Percentiles rank a stretch among this genome's conserved stretches.
Conservation (phyloP, 2,329 filamentous ascomycete genomes). For the Venturia nashicola region DNA sequence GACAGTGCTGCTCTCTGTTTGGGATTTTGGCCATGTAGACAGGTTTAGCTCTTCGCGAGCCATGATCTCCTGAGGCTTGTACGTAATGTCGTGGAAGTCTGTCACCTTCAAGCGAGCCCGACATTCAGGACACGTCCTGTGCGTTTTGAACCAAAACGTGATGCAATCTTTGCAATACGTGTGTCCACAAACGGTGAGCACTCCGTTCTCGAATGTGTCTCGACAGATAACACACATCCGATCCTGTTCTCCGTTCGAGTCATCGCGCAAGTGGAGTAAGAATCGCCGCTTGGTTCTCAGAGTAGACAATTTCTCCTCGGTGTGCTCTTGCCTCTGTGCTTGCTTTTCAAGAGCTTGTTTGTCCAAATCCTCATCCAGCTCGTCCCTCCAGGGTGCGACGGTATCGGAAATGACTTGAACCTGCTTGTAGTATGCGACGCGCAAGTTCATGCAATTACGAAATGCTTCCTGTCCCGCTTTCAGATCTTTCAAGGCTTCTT, state of each 20-base stretch:
- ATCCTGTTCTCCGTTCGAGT: constrained; percentile 44
- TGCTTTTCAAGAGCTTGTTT: constrained; percentile 31
- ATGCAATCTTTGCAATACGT: constrained; percentile 88
- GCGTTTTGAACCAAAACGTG: constrained; percentile 49
- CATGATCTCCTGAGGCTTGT: constrained; percentile 63
- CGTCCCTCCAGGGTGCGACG: constrained; percentile 61
- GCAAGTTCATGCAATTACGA: constrained; percentile 66
- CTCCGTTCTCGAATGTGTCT: constrained; percentile 61
- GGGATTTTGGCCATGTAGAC: not conserved
- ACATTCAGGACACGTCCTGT: constrained; percentile 69
- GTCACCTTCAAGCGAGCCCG: constrained; percentile 52
- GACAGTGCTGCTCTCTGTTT: constrained; percentile 9
- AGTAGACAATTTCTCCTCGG: constrained; percentile 42
- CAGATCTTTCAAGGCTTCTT: constrained; percentile 36
- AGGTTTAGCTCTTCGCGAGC: constrained; percentile 46
- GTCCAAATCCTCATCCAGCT: constrained; percentile 45
- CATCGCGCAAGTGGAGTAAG: constrained; percentile 47
- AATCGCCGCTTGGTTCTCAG: constrained; percentile 68
- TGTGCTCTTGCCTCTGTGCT: constrained; percentile 38
- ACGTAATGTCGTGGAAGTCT: constrained; percentile 73
- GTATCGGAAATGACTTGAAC: constrained; percentile 85
- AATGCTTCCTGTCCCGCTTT: constrained; percentile 68
- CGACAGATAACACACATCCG: constrained; percentile 81
- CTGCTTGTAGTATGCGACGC: constrained; percentile 82
- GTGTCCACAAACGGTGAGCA: constrained; percentile 80